Evolutionary conservation across 1,284 basidiomycete genomes (phyloP), one percentile per base, ranked within the genome.

Genomic region (Ustilago lituana): DNA sequence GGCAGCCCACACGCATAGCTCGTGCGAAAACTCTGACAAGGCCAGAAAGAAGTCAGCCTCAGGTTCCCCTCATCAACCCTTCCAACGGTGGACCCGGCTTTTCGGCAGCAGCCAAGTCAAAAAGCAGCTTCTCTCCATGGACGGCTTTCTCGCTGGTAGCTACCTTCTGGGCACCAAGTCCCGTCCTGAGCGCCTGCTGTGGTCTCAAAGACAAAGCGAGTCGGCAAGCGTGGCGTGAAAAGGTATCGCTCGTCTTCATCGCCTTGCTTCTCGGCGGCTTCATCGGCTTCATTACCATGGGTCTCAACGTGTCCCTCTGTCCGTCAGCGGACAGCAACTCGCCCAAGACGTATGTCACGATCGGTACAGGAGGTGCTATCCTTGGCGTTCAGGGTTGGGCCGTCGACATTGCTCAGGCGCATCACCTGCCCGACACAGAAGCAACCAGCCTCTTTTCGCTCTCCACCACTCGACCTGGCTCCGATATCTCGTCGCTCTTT

Each of bases 221-320:
- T 50, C 73, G 76, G 4, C 80, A 82, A 53, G 80, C 79, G 20
- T 81, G 80, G 80, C 70, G 80, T 40, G 80, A 82, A 50, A 82
- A 82, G 59, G 67, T 82, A 9, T 61, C 78, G 2, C 72, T 82
- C 37, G 74, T 77, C 36, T 63, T 73, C 40, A 27, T 78, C 19
- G 76, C 79, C 14, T 38, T 74, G n/a, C 27, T 67, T 22, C 84
- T 97, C 22, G 96, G 94, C 73, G 89, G 85, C 20, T 83, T 87
- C 44, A 88, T 98, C 49, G 95, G 92, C 9, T 99, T 98, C 83
- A 87, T 91, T 59, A 98, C 96, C 41, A 92, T 99, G 79, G 96
- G 94, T 17, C 88, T 97, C 56, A 93, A 97, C 83, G 89, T 89
- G 67, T 91, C 92, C 20, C 87, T 99, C 26, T 99, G 95, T 84